Percentiles rank a stretch among this genome's conserved stretches.
phyloP scores from a whole-genome alignment of 805 yeast species.

The Metschnikowia shivogae region DNA sequence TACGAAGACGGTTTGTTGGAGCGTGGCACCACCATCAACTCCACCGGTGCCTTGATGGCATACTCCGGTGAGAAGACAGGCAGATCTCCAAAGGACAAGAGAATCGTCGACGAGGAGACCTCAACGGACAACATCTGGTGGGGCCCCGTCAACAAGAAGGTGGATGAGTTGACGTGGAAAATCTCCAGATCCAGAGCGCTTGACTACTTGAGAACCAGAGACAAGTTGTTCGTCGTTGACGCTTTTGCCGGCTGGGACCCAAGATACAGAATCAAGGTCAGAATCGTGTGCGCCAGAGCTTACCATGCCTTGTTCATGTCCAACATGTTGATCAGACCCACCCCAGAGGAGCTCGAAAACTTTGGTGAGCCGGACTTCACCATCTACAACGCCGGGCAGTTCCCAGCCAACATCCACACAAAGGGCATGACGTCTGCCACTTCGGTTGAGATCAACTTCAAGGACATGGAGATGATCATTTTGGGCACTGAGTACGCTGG shows the following conservation, averaged over 20 bases:
- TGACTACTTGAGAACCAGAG: constrained; percentile 94
- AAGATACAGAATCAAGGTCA: constrained; percentile 89
- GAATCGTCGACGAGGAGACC: constrained; percentile 92
- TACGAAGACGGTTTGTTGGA: constrained; percentile 94
- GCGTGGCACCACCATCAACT: constrained; percentile 84
- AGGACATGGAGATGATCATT: constrained; percentile 97
- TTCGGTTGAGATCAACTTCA: constrained; percentile 93
- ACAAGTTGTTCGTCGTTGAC: constrained; percentile 88
- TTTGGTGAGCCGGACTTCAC: constrained; percentile 98
- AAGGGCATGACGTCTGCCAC: constrained; percentile 97
- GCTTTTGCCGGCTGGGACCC: constrained; percentile 99
- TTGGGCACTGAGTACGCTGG: constrained; percentile 99
- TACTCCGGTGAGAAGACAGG: constrained; percentile 96
- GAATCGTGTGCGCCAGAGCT: constrained; percentile 96
- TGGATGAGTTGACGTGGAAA: constrained; percentile 90
- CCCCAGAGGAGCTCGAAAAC: constrained; percentile 77
- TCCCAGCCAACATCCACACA: constrained; percentile 96
- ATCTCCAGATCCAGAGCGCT: constrained; percentile 95
- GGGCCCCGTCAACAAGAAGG: constrained; percentile 98
- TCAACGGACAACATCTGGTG: constrained; percentile 90
- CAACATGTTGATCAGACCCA: constrained; percentile 95
- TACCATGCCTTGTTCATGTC: constrained; percentile 98
- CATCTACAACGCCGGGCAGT: constrained; percentile 96
- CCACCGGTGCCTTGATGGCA: constrained; percentile 93
- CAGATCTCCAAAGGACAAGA: constrained; percentile 96